Conservation (phyloP, 2,329 filamentous ascomycete species). For the Diplodia seriata region DNA sequence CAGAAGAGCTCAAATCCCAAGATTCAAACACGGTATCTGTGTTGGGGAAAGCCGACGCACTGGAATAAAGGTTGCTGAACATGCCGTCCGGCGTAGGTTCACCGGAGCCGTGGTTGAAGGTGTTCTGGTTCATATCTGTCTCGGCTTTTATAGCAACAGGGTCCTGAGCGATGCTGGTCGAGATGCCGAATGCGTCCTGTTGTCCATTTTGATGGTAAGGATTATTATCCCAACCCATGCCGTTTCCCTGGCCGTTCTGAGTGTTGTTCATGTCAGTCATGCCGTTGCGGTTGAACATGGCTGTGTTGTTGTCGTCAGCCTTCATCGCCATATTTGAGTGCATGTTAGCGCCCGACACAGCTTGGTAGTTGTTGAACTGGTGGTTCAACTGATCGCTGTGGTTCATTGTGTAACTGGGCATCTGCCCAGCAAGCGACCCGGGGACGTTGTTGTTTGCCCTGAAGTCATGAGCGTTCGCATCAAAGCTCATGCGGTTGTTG, state of each 20-base stretch:
- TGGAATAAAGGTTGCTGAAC: slow-evolving; percentile 58
- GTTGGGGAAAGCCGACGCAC: slow-evolving; percentile 52
- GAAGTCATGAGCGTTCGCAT: slow-evolving; percentile 44
- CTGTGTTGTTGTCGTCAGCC: slow-evolving; percentile 42
- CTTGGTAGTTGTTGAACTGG: slow-evolving; percentile 44
- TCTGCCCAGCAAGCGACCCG: slow-evolving; percentile 33
- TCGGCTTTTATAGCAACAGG: slow-evolving; percentile 54
- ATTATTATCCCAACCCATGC: slow-evolving; percentile 53
- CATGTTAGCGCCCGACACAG: slow-evolving; percentile 43
- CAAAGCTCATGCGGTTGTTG: slow-evolving; percentile 32
- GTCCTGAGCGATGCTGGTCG: slow-evolving; percentile 55
- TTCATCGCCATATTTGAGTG: slow-evolving; percentile 47
- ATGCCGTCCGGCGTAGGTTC: slow-evolving; percentile 56
- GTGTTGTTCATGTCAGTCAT: slow-evolving; percentile 47
- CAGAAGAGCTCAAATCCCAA: slow-evolving; percentile 52
- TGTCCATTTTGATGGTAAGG: slow-evolving; percentile 52
- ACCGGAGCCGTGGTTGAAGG: slow-evolving; percentile 48
- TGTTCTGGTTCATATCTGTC: slow-evolving; percentile 50
- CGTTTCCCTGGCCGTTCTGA: slow-evolving; percentile 46
- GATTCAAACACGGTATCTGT: slow-evolving; percentile 46
- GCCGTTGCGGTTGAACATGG: slow-evolving; percentile 44
- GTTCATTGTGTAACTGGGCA: slow-evolving; percentile 35
- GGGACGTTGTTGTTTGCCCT: slow-evolving; percentile 37
- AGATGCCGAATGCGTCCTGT: slow-evolving; percentile 56
- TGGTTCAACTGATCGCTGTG: slow-evolving; percentile 30